phyloP scores from a whole-genome alignment of 805 yeast genomes.

The Candida maesae region DNA sequence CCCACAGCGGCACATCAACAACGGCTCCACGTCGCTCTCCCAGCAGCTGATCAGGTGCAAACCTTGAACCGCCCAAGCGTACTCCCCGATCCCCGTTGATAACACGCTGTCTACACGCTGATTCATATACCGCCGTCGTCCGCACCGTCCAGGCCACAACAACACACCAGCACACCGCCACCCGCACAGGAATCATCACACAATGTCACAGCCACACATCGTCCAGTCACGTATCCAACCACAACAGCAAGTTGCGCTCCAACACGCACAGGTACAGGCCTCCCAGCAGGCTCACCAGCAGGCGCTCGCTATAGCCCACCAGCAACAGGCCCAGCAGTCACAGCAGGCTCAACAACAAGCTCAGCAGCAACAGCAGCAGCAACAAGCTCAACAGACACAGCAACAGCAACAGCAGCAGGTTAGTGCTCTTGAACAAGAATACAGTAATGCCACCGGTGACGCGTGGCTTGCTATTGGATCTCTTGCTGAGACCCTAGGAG shows the following conservation, averaged over 20 bases:
- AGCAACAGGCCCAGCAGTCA: conserved; percentile 3
- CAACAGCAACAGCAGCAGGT: conserved; percentile 9
- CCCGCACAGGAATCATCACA: neutral
- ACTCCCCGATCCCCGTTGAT: no score
- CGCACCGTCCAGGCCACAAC: no score
- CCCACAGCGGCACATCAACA: no score
- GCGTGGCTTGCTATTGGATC: conserved; percentile 91
- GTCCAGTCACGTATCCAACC: conserved; percentile 4
- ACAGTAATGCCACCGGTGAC: conserved; percentile 58
- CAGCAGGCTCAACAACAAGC: conserved; percentile 6
- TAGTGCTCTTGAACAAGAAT: conserved; percentile 30
- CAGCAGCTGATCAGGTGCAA: no score
- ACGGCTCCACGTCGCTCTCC: no score
- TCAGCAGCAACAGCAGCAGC: conserved; percentile 4
- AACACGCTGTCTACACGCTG: no score
- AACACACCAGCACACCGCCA: neutral
- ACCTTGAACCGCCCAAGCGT: no score
- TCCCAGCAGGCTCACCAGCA: conserved; percentile 2
- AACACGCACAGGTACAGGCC: neutral
- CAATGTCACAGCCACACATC: neutral
- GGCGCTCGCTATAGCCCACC: conserved; percentile 3
- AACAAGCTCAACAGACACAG: neutral
- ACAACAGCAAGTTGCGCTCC: conserved; percentile 1
- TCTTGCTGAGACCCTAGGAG: conserved; percentile 85
- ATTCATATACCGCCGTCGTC: no score